A percentile compares a stretch with the other conserved stretches of the same genome.
phyloP scores from a whole-genome alignment of 1,284 basidiomycete species.

The Trichosporon asahii region DNA sequence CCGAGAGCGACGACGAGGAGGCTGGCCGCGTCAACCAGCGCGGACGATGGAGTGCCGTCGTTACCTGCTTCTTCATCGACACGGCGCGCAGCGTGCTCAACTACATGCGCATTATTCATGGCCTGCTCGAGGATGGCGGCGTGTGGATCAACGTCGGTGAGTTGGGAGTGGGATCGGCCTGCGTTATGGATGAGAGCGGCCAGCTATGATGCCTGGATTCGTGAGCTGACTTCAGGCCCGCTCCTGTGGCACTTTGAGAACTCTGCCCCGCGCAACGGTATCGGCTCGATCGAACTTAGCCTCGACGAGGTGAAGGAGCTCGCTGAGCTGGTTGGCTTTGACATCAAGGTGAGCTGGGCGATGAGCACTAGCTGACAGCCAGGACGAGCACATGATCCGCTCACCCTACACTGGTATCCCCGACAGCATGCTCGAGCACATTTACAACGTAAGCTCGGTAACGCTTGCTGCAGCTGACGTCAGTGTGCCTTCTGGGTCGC shows the following conservation, averaged over 20 bases:
- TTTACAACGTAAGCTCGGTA: slow-evolving; percentile 68
- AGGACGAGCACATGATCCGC: slow-evolving; percentile 76
- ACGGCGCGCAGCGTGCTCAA: slow-evolving; percentile 91
- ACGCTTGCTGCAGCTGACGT: slow-evolving; percentile 9
- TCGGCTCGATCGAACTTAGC: slow-evolving; percentile 76
- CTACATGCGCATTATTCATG: slow-evolving; percentile 77
- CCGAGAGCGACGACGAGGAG: slow-evolving; percentile 49
- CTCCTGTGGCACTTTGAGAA: slow-evolving; percentile 96
- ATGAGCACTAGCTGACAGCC: slow-evolving; percentile 1
- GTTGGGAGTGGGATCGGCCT: too few relatives aligned
- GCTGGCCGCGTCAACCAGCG: slow-evolving; percentile 54
- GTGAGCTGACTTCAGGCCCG: slow-evolving; percentile 60
- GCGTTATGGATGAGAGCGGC: background rate
- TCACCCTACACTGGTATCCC: slow-evolving; percentile 85
- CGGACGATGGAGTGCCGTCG: slow-evolving; percentile 78
- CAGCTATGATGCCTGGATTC: background rate
- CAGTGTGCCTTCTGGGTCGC: slow-evolving; percentile 76
- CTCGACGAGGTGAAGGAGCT: slow-evolving; percentile 82
- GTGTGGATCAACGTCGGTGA: slow-evolving; percentile 85
- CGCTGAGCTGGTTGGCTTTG: slow-evolving; percentile 73
- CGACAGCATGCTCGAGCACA: slow-evolving; percentile 79
- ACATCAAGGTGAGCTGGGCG: slow-evolving; percentile 62
- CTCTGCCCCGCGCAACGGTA: slow-evolving; percentile 59
- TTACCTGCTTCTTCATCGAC: slow-evolving; percentile 98
- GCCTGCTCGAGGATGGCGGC: slow-evolving; percentile 73